phyloP scores from a whole-genome alignment of 345 rosid species.

The Balakata baccata region DNA sequence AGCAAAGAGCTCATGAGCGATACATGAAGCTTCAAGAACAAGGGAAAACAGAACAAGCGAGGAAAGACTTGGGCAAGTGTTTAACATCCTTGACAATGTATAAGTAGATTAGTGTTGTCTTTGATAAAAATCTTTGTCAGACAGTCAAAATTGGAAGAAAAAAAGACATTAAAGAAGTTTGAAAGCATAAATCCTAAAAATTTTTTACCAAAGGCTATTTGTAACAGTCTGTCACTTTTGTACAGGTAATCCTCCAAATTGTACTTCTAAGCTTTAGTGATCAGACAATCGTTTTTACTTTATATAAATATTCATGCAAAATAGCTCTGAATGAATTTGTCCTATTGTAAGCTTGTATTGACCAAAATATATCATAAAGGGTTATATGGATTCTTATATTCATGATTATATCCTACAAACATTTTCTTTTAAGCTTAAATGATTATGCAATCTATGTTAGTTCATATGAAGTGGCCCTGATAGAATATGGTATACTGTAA shows the following conservation, averaged over 20 bases:
- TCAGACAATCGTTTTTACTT: not conserved
- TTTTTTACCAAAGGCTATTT: not conserved
- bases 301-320: not conserved
- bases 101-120: not conserved
- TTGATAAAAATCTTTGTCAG: too few relatives aligned
- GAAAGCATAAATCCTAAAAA: too few relatives aligned
- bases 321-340: not conserved
- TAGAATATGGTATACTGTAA: not conserved
- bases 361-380: not conserved
- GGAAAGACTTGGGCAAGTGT: conserved; percentile 75
- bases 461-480: not conserved
- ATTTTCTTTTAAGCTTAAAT: not conserved
- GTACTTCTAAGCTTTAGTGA: too few relatives aligned
- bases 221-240: not conserved
- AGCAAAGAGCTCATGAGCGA: conserved; percentile 92
- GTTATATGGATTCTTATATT: not conserved
- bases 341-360: not conserved
- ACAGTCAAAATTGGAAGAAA: not conserved
- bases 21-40: conserved; percentile 98
- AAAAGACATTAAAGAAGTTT: not conserved
- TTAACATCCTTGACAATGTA: too few relatives aligned
- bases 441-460: not conserved
- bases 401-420: not conserved
- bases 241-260: too few relatives aligned
- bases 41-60: conserved; percentile 95